These are phyloP conservation scores for Pinus albicaulis DNA, from an alignment of 75 land plant genomes.

Conservation along the genomic window DNA sequence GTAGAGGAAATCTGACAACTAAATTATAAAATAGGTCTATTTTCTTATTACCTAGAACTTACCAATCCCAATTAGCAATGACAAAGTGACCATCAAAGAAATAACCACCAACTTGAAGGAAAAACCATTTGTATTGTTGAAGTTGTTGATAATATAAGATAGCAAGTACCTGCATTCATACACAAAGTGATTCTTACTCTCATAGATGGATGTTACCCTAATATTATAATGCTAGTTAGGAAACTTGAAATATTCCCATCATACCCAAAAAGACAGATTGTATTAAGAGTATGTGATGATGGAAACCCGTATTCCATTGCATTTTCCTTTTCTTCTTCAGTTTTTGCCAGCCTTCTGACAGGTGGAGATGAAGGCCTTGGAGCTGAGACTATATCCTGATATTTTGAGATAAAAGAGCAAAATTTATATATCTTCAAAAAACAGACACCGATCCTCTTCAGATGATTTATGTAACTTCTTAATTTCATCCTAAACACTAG, in stretches of 20 bases:
- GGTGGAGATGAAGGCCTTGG: constrained; percentile 96
- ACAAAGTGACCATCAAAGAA: constrained; percentile 34
- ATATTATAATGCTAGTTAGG: neutral
- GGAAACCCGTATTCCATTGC: constrained; percentile 97
- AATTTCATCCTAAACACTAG: neutral
- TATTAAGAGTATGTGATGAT: constrained; percentile 96
- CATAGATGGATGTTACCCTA: neutral
- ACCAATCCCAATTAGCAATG: constrained; percentile 65
- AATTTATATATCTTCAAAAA: neutral
- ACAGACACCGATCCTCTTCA: neutral
- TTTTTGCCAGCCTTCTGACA: constrained; percentile 73
- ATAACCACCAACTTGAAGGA: constrained; percentile 15
- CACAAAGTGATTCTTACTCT: constrained; percentile 9
- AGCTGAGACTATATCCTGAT: constrained; percentile 88
- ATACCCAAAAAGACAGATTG: constrained; percentile 90
- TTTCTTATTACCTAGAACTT: constrained; percentile 6
- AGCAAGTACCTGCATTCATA: constrained; percentile 55
- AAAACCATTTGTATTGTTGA: constrained; percentile 7
- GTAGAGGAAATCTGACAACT: neutral
- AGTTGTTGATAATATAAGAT: constrained; percentile 39
- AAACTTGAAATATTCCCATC: constrained; percentile 2
- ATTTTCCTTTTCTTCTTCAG: constrained; percentile 73
- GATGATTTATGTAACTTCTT: neutral
- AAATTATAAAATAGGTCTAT: constrained; percentile 3
- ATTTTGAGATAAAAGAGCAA: neutral